Evolutionary conservation across 805 yeast species (phyloP).

Genomic region (Yueomyces sinensis): DNA sequence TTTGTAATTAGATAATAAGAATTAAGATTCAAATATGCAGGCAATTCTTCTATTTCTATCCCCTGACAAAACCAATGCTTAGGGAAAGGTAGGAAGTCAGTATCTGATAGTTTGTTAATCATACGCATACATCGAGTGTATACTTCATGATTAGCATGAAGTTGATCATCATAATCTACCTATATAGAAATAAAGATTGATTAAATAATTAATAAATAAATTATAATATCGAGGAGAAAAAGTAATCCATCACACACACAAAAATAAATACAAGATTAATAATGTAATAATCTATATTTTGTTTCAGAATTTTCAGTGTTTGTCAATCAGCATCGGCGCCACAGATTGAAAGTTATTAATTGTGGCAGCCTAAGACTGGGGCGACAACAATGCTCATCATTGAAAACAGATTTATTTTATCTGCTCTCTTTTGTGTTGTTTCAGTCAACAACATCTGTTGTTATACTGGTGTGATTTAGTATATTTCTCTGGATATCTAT

Average conservation of each 20-base stretch:
- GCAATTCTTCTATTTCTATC: too few species aligned
- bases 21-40: too few species aligned
- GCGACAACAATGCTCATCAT: slow-evolving; percentile 29
- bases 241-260: background rate
- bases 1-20: too few species aligned
- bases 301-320: slow-evolving; percentile 29
- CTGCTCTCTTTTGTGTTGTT: background rate
- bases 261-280: slow-evolving; percentile 1
- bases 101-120: too few species aligned
- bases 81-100: too few species aligned
- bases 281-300: too few species aligned
- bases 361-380: slow-evolving; percentile 26
- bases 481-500: too few species aligned
- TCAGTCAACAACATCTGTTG: background rate
- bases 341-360: slow-evolving; percentile 2
- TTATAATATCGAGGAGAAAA: too few species aligned
- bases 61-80: too few species aligned
- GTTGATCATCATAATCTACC: slow-evolving; percentile 2
- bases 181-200: background rate
- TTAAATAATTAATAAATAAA: too few species aligned
- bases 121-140: too few species aligned
- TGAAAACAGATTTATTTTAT: background rate
- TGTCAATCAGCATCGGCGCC: slow-evolving; percentile 13
- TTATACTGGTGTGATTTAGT: background rate
- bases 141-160: slow-evolving; percentile 30